A percentile compares a stretch with the other conserved stretches of the same genome.
Evolutionary conservation across 2,329 filamentous ascomycete species (phyloP).

Genomic region (Didymellaceae sp.): DNA sequence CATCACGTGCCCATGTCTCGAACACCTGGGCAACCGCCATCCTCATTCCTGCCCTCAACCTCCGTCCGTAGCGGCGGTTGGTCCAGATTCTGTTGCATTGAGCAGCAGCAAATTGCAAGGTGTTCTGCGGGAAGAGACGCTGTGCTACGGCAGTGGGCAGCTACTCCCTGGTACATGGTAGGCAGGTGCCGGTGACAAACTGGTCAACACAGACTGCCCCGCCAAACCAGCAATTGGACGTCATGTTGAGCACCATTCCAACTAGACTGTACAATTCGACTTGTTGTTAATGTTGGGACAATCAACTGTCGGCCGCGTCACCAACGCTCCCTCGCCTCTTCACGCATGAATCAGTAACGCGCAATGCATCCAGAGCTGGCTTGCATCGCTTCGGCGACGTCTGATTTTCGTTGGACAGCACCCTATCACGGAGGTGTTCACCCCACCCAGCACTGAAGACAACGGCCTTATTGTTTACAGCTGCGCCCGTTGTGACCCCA

Average conservation of each 20-base stretch:
- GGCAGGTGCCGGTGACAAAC: conserved; percentile 5
- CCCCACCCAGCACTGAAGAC: neutral
- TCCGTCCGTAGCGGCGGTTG: conserved; percentile 8
- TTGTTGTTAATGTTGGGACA: neutral
- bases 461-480: conserved; percentile 1
- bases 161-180: conserved; percentile 4
- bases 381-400: conserved; percentile 8
- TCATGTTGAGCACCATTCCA: neutral
- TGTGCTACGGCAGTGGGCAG: conserved; percentile 7
- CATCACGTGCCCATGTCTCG: conserved; percentile 9
- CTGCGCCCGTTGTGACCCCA: conserved; percentile 7
- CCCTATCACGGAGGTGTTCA: neutral
- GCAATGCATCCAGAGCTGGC: neutral
- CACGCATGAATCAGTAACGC: conserved; percentile 3
- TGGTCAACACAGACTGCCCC: conserved; percentile 1
- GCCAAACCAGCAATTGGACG: neutral
- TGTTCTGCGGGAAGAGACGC: neutral
- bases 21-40: conserved; percentile 9
- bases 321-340: neutral
- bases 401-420: neutral
- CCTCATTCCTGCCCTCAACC: conserved; percentile 16
- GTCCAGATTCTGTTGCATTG: conserved; percentile 22
- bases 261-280: neutral
- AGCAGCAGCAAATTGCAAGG: conserved; percentile 20
- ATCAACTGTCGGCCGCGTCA: conserved; percentile 5